These are phyloP conservation scores for Capillidium rhysosporum DNA, from an alignment of 371 early-diverging fungal species.

Conservation along the genomic window DNA sequence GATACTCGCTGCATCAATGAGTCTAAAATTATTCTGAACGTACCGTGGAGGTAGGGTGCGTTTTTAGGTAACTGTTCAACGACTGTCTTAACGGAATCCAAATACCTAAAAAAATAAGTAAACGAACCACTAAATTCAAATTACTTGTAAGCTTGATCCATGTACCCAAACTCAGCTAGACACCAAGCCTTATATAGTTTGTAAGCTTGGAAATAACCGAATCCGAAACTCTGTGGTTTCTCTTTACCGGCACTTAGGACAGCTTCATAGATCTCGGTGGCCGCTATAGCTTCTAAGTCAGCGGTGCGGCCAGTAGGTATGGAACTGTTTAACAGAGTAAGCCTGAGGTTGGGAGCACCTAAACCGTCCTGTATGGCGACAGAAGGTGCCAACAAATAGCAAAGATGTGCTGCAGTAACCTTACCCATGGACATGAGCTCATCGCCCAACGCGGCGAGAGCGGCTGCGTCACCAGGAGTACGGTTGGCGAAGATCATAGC, in stretches of 20 bases:
- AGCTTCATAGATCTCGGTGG: constrained; percentile 71
- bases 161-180: constrained; percentile 56
- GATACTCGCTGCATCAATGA: constrained; percentile 24
- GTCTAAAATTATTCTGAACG: constrained; percentile 36
- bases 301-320: constrained; percentile 12
- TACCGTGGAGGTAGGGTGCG: constrained; percentile 51
- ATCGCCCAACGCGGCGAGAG: constrained; percentile 61
- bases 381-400: constrained; percentile 49
- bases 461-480: constrained; percentile 46
- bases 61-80: constrained; percentile 47
- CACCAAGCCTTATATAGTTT: constrained; percentile 65
- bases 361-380: constrained; percentile 29
- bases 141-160: constrained; percentile 40
- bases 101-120: constrained; percentile 21
- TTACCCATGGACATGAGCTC: constrained; percentile 31
- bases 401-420: constrained; percentile 62
- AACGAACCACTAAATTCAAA: background rate
- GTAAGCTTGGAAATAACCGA: constrained; percentile 78
- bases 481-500: constrained; percentile 67
- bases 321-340: constrained; percentile 36
- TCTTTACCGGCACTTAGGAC: constrained; percentile 27
- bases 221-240: constrained; percentile 18
- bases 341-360: constrained; percentile 28
- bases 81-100: constrained; percentile 48
- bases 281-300: constrained; percentile 26